Evolutionary conservation across 306 rosid genomes (phyloP).

Genomic region (Luffa acutangula): DNA sequence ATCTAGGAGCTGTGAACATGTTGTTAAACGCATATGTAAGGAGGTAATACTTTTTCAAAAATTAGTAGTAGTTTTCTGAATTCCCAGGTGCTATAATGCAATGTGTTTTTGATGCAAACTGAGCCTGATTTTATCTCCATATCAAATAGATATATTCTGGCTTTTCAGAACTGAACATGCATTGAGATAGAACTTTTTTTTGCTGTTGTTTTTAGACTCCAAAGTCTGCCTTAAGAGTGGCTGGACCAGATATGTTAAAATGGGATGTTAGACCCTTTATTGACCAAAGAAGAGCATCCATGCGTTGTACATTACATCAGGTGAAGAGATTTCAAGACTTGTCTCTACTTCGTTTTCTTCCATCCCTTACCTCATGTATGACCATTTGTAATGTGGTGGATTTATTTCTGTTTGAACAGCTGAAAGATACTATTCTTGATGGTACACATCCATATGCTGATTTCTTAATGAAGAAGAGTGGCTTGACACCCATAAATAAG

Average conservation of each 20-base stretch:
- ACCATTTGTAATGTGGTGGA: constrained; percentile 1
- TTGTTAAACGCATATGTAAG: constrained; percentile 29
- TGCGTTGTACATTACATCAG: constrained; percentile 45
- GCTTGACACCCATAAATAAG: constrained; percentile 22
- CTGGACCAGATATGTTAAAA: constrained; percentile 27
- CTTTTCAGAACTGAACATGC: background rate
- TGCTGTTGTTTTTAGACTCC: constrained; percentile 25
- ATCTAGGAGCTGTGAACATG: constrained; percentile 34
- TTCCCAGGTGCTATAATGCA: background rate
- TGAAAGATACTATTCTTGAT: constrained; percentile 50
- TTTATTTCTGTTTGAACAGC: constrained; percentile 28
- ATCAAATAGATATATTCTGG: background rate
- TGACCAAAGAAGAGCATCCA: constrained; percentile 34
- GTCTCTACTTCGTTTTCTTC: constrained; percentile 9
- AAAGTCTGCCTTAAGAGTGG: constrained; percentile 21
- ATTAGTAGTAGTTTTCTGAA: constrained; percentile 5
- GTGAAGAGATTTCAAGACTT: constrained; percentile 17
- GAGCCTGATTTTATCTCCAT: background rate
- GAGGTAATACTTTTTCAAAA: constrained; percentile 30
- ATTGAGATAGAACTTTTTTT: background rate
- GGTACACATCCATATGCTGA: constrained; percentile 47
- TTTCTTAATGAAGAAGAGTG: constrained; percentile 39
- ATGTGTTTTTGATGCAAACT: constrained; percentile 3
- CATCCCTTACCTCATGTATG: background rate
- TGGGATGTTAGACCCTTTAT: constrained; percentile 40